phyloP scores from a whole-genome alignment of 768 basidiomycete species.

The Rubroboletus pulcherrimus region DNA sequence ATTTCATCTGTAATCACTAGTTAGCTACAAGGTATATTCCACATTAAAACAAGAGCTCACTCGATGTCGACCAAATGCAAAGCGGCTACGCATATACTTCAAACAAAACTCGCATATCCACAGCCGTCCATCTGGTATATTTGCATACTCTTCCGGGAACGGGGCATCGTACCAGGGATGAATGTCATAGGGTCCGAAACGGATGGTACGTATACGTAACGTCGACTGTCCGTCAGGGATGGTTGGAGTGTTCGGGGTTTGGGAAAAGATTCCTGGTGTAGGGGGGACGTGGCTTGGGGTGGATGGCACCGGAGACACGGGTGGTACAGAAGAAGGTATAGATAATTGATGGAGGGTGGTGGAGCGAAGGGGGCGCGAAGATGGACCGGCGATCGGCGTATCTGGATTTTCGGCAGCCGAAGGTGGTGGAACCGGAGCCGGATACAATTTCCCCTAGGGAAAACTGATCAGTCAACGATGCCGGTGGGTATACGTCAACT shows the following conservation, averaged over 20 bases:
- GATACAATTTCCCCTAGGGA: conserved; percentile 47
- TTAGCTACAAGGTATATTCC: conserved; percentile 6
- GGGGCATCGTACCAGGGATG: conserved; percentile 99
- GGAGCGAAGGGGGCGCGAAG: conserved; percentile 62
- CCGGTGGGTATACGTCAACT: neutral
- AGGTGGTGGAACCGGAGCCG: conserved; percentile 36
- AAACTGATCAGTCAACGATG: conserved; percentile 6
- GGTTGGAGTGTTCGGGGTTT: conserved; percentile 29
- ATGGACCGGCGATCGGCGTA: conserved; percentile 49
- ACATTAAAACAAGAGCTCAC: conserved; percentile 43
- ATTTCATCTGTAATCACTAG: conserved; percentile 70
- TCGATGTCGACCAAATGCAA: conserved; percentile 79
- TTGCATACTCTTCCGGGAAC: conserved; percentile 95
- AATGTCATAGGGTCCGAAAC: conserved; percentile 89
- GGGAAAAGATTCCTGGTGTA: conserved; percentile 34
- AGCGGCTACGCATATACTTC: conserved; percentile 96
- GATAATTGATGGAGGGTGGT: conserved; percentile 39
- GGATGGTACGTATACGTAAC: conserved; percentile 80
- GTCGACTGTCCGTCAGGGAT: conserved; percentile 23
- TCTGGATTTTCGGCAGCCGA: conserved; percentile 32
- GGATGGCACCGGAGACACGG: conserved; percentile 36
- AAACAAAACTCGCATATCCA: conserved; percentile 99
- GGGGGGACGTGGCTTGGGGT: conserved; percentile 32
- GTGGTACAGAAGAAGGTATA: conserved; percentile 28
- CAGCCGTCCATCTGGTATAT: conserved; percentile 84